A percentile compares a stretch with the other conserved stretches of the same genome.
phyloP scores from a whole-genome alignment of 176 grass and related monocot genomes.

The Pharus latifolius region DNA sequence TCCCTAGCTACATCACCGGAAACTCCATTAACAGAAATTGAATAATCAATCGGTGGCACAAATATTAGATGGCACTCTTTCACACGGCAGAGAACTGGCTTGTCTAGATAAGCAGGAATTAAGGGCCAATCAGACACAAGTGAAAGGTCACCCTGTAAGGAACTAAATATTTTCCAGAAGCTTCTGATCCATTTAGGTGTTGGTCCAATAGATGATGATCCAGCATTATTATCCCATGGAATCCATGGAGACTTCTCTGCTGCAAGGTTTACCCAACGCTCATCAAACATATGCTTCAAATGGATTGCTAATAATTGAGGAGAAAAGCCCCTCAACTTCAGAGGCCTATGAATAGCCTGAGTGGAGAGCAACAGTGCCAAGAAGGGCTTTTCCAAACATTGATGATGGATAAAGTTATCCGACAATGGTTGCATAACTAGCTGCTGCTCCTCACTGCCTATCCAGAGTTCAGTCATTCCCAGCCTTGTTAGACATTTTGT shows the following conservation, averaged over 20 bases:
- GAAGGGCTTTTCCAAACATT: slow-evolving; percentile 71
- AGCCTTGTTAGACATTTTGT: slow-evolving; percentile 64
- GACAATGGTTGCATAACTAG: slow-evolving; percentile 62
- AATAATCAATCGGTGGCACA: slow-evolving; percentile 50
- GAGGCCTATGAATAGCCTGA: slow-evolving; percentile 59
- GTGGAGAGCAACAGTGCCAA: slow-evolving; percentile 62
- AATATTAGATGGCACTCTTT: slow-evolving; percentile 70
- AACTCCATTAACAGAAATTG: slow-evolving; percentile 25
- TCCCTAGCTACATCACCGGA: slow-evolving; percentile 12
- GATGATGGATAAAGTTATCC: slow-evolving; percentile 80
- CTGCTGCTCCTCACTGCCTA: slow-evolving; percentile 80
- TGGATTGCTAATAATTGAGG: slow-evolving; percentile 63
- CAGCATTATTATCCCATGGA: slow-evolving; percentile 51
- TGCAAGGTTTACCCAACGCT: slow-evolving; percentile 41
- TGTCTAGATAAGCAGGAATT: slow-evolving; percentile 75
- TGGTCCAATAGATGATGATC: slow-evolving; percentile 48
- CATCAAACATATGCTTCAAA: slow-evolving; percentile 69
- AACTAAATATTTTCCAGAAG: slow-evolving; percentile 76
- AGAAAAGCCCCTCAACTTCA: slow-evolving; percentile 72
- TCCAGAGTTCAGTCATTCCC: slow-evolving; percentile 80
- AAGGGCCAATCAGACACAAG: slow-evolving; percentile 89
- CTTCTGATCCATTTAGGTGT: slow-evolving; percentile 71
- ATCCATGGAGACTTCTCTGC: slow-evolving; percentile 48
- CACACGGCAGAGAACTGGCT: slow-evolving; percentile 60
- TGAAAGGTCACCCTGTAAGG: slow-evolving; percentile 59